A percentile compares a stretch with the other conserved stretches of the same genome.
Evolutionary conservation across 1,139 yeast species (phyloP).

Genomic region (Taphrina sp.): DNA sequence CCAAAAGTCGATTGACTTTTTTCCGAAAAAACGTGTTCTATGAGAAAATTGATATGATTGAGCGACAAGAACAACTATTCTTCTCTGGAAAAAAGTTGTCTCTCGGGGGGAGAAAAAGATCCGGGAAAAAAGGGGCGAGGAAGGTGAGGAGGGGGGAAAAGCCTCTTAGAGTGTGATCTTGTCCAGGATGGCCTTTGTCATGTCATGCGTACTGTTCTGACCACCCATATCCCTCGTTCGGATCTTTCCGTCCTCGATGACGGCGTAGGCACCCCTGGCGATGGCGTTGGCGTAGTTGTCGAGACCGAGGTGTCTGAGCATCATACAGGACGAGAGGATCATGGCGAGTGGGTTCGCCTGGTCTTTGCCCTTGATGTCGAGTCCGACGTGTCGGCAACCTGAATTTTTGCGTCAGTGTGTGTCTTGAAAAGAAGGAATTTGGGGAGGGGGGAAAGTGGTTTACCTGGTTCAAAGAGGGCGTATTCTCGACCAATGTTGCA

Average conservation of each 20-base stretch:
- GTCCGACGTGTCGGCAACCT: conserved; percentile 98
- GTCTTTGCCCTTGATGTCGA: conserved; percentile 53
- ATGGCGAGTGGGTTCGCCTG: conserved; percentile 95
- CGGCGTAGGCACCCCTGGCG: conserved; percentile 82
- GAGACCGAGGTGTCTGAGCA: conserved; percentile 97
- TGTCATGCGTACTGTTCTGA: conserved; percentile 78
- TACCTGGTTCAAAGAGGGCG: conserved; percentile 88
- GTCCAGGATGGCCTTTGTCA: conserved; percentile 75
- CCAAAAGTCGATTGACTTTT: too few species aligned
- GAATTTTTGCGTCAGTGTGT: too few species aligned
- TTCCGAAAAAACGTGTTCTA: too few species aligned
- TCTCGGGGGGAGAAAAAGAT: too few species aligned
- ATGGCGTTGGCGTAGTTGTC: conserved; percentile 74
- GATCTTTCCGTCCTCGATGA: conserved; percentile 92
- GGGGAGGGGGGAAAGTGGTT: too few species aligned
- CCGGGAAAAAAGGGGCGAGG: too few species aligned
- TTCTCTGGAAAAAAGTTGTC: too few species aligned
- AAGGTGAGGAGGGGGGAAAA: neutral
- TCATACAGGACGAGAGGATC: conserved; percentile 92
- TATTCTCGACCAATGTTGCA: conserved; percentile 97
- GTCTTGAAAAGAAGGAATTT: too few species aligned
- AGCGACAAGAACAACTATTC: too few species aligned
- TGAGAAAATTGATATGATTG: too few species aligned
- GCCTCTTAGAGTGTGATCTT: conserved; percentile 17
- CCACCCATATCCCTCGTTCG: conserved; percentile 98